Evolutionary conservation across 179 eudicot species (phyloP).

Genomic region (Amaranthus tricolor): DNA sequence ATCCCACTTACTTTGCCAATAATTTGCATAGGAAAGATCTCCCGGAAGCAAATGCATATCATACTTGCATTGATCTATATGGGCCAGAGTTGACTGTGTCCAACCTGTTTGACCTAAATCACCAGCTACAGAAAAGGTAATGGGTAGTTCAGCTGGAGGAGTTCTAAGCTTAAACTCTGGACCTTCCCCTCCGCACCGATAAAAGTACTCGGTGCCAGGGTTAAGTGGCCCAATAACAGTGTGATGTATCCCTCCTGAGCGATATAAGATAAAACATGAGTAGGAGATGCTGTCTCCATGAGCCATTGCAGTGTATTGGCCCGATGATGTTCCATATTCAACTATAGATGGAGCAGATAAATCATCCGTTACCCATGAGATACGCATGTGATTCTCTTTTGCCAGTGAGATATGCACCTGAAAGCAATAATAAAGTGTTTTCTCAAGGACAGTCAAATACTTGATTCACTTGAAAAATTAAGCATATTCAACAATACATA

Average conservation of each 20-base stretch:
- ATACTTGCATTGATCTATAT: slow-evolving; percentile 73
- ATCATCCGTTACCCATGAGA: slow-evolving; percentile 79
- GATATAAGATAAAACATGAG: slow-evolving; percentile 51
- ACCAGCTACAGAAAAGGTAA: slow-evolving; percentile 88
- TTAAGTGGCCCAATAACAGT: slow-evolving; percentile 84
- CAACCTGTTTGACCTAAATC: slow-evolving; percentile 97
- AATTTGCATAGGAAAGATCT: slow-evolving; percentile 92
- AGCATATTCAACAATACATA: not conserved
- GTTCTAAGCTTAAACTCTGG: slow-evolving; percentile 76
- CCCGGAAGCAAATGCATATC: slow-evolving; percentile 91
- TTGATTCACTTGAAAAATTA: not conserved
- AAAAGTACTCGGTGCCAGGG: slow-evolving; percentile 62
- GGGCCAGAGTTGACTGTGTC: slow-evolving; percentile 87
- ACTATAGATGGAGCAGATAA: slow-evolving; percentile 68
- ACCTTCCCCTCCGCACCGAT: slow-evolving; percentile 83
- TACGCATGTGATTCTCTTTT: slow-evolving; percentile 69
- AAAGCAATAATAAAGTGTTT: slow-evolving; percentile 19
- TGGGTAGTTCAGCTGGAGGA: slow-evolving; percentile 81
- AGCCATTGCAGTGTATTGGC: slow-evolving; percentile 51
- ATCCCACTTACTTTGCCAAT: slow-evolving; percentile 78
- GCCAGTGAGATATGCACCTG: slow-evolving; percentile 92
- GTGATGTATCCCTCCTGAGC: slow-evolving; percentile 86
- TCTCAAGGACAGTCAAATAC: not conserved
- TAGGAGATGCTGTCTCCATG: slow-evolving; percentile 79
- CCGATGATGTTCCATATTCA: slow-evolving; percentile 82